Conservation (phyloP, 2,329 filamentous ascomycete species). For the Chaetomium globosum region DNA sequence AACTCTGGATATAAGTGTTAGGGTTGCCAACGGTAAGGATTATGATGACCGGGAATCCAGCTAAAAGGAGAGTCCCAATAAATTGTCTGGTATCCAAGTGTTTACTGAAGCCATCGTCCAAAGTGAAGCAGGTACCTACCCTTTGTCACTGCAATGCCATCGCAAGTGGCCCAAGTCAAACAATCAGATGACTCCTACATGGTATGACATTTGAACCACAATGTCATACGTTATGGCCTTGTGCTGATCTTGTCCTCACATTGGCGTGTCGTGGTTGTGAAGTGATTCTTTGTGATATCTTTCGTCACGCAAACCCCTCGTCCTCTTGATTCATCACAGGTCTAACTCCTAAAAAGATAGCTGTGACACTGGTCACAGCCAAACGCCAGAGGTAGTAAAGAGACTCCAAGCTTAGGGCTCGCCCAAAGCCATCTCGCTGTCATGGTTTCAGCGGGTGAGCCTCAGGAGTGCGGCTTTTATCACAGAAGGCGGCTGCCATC, state of each 20-base stretch:
- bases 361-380: too few relatives aligned
- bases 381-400: too few relatives aligned
- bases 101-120: too few relatives aligned
- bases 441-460: background rate
- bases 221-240: background rate
- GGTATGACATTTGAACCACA: background rate
- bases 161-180: background rate
- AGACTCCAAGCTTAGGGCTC: too few relatives aligned
- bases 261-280: background rate
- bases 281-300: background rate
- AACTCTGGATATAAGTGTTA: background rate
- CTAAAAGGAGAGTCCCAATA: too few relatives aligned
- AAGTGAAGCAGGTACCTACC: background rate
- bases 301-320: background rate
- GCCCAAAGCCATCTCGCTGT: background rate
- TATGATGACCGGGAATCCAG: too few relatives aligned
- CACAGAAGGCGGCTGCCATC: background rate
- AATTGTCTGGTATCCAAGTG: too few relatives aligned
- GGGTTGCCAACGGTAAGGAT: too few relatives aligned
- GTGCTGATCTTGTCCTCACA: background rate
- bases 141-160: background rate
- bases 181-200: background rate
- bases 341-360: too few relatives aligned
- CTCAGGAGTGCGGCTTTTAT: background rate
- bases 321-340: background rate